Conservation (phyloP, 306 rosid genomes). For the Prunus salicina region DNA sequence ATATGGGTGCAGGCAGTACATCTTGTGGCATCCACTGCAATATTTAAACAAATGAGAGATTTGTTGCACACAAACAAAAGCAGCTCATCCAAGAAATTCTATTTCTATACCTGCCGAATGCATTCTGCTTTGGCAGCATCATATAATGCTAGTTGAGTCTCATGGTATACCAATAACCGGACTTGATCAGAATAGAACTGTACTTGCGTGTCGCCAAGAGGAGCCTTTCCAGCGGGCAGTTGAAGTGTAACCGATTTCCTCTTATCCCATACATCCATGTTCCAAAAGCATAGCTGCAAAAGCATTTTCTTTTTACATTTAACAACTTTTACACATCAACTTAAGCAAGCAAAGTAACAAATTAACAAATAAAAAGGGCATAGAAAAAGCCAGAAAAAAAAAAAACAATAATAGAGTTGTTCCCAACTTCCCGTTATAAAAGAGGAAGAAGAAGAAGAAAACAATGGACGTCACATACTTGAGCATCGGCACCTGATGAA, state of each 20-base stretch:
- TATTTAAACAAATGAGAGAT: constrained; percentile 4
- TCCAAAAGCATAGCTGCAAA: constrained; percentile 55
- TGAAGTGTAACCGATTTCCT: constrained; percentile 45
- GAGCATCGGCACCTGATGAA: constrained; percentile 83
- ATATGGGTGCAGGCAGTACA: constrained; percentile 49
- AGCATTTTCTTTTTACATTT: not conserved
- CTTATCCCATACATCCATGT: constrained; percentile 52
- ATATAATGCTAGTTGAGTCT: constrained; percentile 52
- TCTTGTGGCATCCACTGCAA: constrained; percentile 73
- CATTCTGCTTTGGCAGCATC: constrained; percentile 56
- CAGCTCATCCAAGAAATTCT: constrained; percentile 6
- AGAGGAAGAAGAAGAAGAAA: not conserved
- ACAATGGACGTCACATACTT: constrained; percentile 33
- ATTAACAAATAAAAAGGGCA: not conserved
- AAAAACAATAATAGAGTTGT: too few species aligned
- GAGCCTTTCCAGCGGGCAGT: constrained; percentile 46
- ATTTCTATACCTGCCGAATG: constrained; percentile 39
- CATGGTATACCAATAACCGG: constrained; percentile 51
- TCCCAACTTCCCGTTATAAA: too few species aligned
- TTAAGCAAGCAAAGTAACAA: constrained; percentile 1
- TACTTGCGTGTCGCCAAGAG: constrained; percentile 61
- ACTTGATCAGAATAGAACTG: constrained; percentile 59
- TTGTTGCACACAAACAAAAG: constrained; percentile 7
- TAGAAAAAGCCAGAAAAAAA: too few species aligned
- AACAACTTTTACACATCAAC: not conserved